These are phyloP conservation scores for Fusarium abutilonis DNA, from an alignment of 2,329 filamentous ascomycete genomes.

Conservation along the genomic window DNA sequence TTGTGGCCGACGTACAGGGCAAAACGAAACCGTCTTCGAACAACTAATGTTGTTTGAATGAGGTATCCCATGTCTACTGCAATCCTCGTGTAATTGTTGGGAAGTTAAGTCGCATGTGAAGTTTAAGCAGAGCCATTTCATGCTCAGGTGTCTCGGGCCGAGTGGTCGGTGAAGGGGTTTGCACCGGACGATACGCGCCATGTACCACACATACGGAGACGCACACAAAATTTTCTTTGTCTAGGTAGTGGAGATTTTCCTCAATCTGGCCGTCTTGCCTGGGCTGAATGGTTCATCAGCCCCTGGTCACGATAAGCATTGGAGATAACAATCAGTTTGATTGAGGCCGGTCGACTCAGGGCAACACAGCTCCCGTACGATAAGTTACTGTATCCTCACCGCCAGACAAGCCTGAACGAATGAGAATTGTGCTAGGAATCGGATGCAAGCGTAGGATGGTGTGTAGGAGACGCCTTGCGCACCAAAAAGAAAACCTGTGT, in stretches of 20 bases:
- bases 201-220: slow-evolving; percentile 19
- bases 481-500: slow-evolving; percentile 16
- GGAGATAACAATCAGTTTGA: slow-evolving; percentile 26
- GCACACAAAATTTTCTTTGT: slow-evolving; percentile 8
- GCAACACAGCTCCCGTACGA: slow-evolving; percentile 27
- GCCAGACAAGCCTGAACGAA: slow-evolving; percentile 36
- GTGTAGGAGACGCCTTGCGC: slow-evolving; percentile 24
- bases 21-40: slow-evolving; percentile 8
- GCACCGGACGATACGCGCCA: slow-evolving; percentile 19
- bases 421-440: slow-evolving; percentile 28
- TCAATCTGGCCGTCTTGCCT: slow-evolving; percentile 22
- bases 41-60: slow-evolving; percentile 4
- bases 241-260: slow-evolving; percentile 7
- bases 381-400: slow-evolving; percentile 34
- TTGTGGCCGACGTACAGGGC: background rate
- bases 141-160: slow-evolving; percentile 31
- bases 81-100: slow-evolving; percentile 27
- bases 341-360: slow-evolving; percentile 20
- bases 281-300: slow-evolving; percentile 29
- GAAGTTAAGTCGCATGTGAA: slow-evolving; percentile 18
- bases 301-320: slow-evolving; percentile 30
- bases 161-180: slow-evolving; percentile 33
- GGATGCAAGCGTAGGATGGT: slow-evolving; percentile 27
- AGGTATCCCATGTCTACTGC: slow-evolving; percentile 13
- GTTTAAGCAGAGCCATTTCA: slow-evolving; percentile 18